Conservation (phyloP, 495 filamentous ascomycete species). For the Neurospora intermedia region DNA sequence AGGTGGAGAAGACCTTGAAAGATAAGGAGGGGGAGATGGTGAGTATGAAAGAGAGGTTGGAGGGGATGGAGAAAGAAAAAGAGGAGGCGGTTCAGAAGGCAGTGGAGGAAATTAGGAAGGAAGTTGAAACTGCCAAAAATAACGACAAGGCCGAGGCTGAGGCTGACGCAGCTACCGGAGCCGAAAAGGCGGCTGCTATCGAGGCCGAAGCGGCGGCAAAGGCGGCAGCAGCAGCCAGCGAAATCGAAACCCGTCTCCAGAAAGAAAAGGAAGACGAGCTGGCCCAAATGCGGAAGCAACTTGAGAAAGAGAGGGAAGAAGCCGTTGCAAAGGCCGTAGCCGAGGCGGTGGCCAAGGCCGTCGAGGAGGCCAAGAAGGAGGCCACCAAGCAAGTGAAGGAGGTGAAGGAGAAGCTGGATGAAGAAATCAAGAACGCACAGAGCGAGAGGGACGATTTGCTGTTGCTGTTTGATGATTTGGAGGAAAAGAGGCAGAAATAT, state of each 20-base stretch:
- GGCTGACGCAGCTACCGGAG: not conserved
- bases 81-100: slow-evolving; percentile 17
- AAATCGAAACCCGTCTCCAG: not conserved
- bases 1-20: slow-evolving; percentile 6
- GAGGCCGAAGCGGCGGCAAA: not conserved
- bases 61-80: slow-evolving; percentile 7
- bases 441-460: slow-evolving; percentile 72
- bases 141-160: not conserved
- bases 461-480: slow-evolving; percentile 81
- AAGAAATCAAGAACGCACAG: slow-evolving; percentile 53
- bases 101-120: slow-evolving; percentile 6
- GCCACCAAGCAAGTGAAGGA: slow-evolving; percentile 1
- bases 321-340: not conserved
- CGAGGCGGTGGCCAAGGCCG: not conserved
- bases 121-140: not conserved
- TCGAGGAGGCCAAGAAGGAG: not conserved
- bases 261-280: not conserved
- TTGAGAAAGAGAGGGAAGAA: not conserved
- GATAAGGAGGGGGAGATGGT: slow-evolving; percentile 1
- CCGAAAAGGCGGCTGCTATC: not conserved
- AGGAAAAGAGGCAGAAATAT: slow-evolving; percentile 69
- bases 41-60: slow-evolving; percentile 6
- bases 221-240: not conserved
- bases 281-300: not conserved
- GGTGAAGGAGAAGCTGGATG: slow-evolving; percentile 44